These are phyloP conservation scores for Bruguiera sexangula DNA, from an alignment of 345 rosid genomes.

Conservation along the genomic window DNA sequence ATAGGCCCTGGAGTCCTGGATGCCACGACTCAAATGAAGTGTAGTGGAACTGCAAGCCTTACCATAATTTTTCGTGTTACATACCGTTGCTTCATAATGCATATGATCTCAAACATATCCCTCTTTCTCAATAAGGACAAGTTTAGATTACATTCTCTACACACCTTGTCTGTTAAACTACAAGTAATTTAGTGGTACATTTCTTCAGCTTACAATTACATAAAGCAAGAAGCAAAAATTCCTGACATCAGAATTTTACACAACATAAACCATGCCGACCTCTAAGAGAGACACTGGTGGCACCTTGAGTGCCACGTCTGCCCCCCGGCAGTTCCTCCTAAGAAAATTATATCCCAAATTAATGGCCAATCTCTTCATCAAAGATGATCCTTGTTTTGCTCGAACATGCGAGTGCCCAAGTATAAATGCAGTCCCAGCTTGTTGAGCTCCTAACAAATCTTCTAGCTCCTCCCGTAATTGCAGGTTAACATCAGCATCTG, in stretches of 20 bases:
- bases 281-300: conserved; percentile 85
- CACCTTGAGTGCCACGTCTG: conserved; percentile 86
- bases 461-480: conserved; percentile 59
- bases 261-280: conserved; percentile 96
- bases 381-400: conserved; percentile 93
- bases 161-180: background rate
- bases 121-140: background rate
- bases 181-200: background rate
- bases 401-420: conserved; percentile 86
- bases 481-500: conserved; percentile 24
- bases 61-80: background rate
- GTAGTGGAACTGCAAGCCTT: too few relatives aligned
- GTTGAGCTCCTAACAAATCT: conserved; percentile 64
- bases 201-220: background rate
- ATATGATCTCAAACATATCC: background rate
- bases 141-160: background rate
- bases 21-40: too few relatives aligned
- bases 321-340: conserved; percentile 83
- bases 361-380: conserved; percentile 69
- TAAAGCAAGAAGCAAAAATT: background rate
- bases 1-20: too few relatives aligned
- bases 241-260: conserved; percentile 18
- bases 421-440: conserved; percentile 88
- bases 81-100: background rate
- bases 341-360: conserved; percentile 83